Evolutionary conservation across 257 asterid genomes (phyloP).

Genomic region (Thymus mandschuricus): DNA sequence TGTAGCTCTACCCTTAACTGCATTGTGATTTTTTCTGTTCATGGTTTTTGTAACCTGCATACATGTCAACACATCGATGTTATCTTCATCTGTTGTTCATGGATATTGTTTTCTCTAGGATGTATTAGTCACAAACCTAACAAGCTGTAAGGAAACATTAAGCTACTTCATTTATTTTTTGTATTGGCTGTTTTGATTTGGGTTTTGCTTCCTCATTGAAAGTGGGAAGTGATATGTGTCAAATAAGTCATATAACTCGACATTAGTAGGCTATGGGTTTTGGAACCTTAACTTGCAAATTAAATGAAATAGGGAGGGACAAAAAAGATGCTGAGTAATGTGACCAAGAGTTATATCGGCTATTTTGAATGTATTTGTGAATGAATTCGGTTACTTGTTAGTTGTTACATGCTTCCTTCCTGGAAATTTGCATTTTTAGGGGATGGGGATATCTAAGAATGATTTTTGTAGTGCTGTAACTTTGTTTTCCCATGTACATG

Average conservation of each 20-base stretch:
- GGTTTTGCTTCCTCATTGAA: background rate
- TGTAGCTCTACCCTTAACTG: too few relatives aligned
- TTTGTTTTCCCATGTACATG: background rate
- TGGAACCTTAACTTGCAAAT: background rate
- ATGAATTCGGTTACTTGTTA: background rate
- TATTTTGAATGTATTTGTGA: background rate
- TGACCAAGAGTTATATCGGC: background rate
- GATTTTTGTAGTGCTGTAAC: background rate
- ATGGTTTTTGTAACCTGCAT: background rate
- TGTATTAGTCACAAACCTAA: background rate
- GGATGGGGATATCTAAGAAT: background rate
- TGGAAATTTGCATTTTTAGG: background rate
- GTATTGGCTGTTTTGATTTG: background rate
- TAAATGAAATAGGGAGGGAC: background rate
- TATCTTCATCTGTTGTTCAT: background rate
- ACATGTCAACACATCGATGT: background rate
- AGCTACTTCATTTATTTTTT: background rate
- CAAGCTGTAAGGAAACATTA: background rate
- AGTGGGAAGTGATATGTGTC: background rate
- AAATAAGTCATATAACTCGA: too few relatives aligned
- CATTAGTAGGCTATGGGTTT: background rate
- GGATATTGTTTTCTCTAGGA: background rate
- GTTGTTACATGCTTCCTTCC: background rate
- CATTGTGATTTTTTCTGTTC: background rate
- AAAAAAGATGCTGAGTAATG: background rate